phyloP scores from a whole-genome alignment of 1,284 basidiomycete species.

The Austroboletus niveus region DNA sequence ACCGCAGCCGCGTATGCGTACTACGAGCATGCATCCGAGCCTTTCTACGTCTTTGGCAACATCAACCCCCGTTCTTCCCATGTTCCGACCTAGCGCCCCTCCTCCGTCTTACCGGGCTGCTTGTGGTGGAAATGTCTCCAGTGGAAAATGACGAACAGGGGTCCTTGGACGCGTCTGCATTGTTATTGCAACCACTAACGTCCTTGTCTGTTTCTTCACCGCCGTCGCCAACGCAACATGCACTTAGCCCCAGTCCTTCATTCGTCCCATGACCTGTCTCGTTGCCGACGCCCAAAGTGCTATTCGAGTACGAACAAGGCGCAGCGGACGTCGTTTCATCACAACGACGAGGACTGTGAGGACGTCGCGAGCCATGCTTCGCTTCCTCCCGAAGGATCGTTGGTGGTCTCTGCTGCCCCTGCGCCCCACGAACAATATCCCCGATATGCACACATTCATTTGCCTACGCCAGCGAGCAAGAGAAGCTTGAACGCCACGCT shows the following conservation, averaged over 20 bases:
- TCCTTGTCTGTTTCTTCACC: conserved; percentile 10
- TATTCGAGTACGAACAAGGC: conserved; percentile 6
- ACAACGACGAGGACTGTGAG: conserved; percentile 19
- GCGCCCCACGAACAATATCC: conserved; percentile 7
- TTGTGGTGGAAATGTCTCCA: background rate
- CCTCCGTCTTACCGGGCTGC: conserved; percentile 23
- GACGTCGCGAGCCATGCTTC: conserved; percentile 29
- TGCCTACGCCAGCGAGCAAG: no score
- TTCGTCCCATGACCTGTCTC: conserved; percentile 26
- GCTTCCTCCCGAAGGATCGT: conserved; percentile 29
- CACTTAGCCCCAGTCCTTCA: conserved; percentile 13
- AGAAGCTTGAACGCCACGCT: no score
- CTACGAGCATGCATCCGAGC: conserved; percentile 27
- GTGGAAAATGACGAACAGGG: background rate
- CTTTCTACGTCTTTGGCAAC: conserved; percentile 6
- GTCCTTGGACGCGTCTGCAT: background rate
- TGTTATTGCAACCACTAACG: conserved; percentile 21
- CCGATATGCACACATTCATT: no score
- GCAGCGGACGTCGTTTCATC: conserved; percentile 13
- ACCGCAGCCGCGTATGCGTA: conserved; percentile 23
- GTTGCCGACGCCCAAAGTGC: conserved; percentile 12
- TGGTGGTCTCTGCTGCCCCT: conserved; percentile 18
- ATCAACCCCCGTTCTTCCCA: background rate
- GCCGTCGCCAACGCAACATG: conserved; percentile 6
- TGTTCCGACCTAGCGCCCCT: conserved; percentile 10